Percentiles rank a stretch among this genome's conserved stretches.
These are phyloP conservation scores for Dryadomyces sulphureus DNA, from an alignment of 2,329 filamentous ascomycete species.

Conservation along the genomic window DNA sequence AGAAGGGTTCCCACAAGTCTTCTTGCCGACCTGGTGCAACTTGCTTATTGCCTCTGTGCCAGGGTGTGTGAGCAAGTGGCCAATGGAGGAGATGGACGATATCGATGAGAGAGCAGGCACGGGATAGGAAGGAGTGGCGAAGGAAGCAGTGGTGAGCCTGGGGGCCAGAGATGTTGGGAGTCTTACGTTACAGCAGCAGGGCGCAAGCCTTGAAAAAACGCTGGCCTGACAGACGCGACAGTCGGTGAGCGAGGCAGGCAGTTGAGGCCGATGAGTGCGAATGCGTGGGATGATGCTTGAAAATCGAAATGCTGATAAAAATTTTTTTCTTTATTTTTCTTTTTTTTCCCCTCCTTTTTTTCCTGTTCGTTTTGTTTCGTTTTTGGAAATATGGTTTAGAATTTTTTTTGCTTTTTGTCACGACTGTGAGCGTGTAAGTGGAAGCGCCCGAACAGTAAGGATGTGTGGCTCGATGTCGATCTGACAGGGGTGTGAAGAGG, in stretches of 20 bases:
- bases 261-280: not conserved
- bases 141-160: not conserved
- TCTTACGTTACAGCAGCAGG: conserved; percentile 3
- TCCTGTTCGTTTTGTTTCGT: too few relatives aligned
- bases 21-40: not conserved
- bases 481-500: too few relatives aligned
- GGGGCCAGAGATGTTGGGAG: not conserved
- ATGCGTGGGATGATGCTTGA: not conserved
- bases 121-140: too few relatives aligned
- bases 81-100: too few relatives aligned
- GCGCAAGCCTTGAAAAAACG: not conserved
- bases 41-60: not conserved
- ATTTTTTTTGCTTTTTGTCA: too few relatives aligned
- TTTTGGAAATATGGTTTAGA: too few relatives aligned
- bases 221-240: not conserved
- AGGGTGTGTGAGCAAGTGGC: not conserved
- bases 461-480: too few relatives aligned
- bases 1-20: not conserved
- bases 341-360: not conserved
- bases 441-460: too few relatives aligned
- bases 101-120: not conserved
- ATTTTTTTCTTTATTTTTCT: not conserved
- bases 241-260: conserved; percentile 5
- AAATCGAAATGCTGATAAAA: not conserved
- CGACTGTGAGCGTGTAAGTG: too few relatives aligned